Conservation (phyloP, 2,329 filamentous ascomycete genomes). For the Aspergillus hiratsukae region DNA sequence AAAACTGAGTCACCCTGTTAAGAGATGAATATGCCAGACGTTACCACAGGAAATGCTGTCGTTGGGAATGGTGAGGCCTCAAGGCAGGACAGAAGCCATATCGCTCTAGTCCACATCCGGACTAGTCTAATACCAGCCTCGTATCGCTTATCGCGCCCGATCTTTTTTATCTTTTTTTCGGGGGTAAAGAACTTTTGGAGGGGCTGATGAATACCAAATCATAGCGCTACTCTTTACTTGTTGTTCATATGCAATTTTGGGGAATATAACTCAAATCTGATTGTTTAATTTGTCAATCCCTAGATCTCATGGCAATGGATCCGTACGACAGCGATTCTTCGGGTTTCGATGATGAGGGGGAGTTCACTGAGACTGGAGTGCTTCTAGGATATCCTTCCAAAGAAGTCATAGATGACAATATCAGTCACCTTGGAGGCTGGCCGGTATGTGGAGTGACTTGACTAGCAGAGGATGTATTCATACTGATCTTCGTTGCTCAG, state of each 20-base stretch:
- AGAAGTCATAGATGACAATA: constrained; percentile 72
- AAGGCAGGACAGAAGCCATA: background rate
- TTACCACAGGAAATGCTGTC: background rate
- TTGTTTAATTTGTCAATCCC: background rate
- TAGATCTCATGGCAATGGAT: constrained; percentile 51
- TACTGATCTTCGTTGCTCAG: constrained; percentile 43
- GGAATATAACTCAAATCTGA: background rate
- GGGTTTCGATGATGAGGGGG: constrained; percentile 57
- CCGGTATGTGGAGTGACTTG: constrained; percentile 59
- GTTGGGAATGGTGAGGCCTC: background rate
- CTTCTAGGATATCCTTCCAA: constrained; percentile 83
- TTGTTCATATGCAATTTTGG: background rate
- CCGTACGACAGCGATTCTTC: constrained; percentile 86
- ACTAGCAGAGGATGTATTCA: background rate
- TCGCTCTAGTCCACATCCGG: constrained; percentile 6
- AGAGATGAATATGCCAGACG: background rate
- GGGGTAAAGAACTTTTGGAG: background rate
- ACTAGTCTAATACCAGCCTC: constrained; percentile 2
- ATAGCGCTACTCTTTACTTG: background rate
- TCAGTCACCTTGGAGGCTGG: constrained; percentile 81
- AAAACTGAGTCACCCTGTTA: background rate
- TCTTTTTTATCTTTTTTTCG: constrained; percentile 10
- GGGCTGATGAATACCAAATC: background rate
- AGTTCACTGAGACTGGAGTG: constrained; percentile 65
- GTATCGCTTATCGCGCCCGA: constrained; percentile 21